Evolutionary conservation across 805 yeast species (phyloP), one percentile per base, ranked within the genome.

Genomic region (Candida ponderosae): DNA sequence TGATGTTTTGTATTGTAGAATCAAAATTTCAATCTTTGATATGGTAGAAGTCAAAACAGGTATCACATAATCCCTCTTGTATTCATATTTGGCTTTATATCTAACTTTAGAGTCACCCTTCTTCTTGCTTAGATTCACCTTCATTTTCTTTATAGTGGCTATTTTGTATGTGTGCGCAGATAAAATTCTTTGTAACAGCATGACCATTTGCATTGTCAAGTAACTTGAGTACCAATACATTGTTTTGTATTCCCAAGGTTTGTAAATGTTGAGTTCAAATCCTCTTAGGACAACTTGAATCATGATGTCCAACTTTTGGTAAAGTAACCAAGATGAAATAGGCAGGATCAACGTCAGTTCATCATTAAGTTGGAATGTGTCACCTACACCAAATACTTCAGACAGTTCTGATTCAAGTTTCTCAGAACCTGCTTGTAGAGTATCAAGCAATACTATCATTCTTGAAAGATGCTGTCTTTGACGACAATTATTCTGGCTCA

Each of bases 351-450:
- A 66, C 11, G 45, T 42, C 8, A 42, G 37, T 5, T 53, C 32
- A 13, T 43, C 35, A 24, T 52, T 35, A 31, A 47, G 43, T 29
- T 36, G 50, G 14, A 57, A 39, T 2, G 40, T 43, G 26, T 59
- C 62, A 20, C 55, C 50, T 19, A 70, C 47, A 18, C 61, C 60
- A 41, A 57, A 63, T 5, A 53, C 48, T 6, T 55, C 45, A 27
- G 50, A 57, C 7, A 72, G 39, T 6, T 63, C 65, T 14, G 67
- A 45, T 53, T 87, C 97, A 28, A 79, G 64, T 5, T 64, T 58
- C 49, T 86, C 95, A 37, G 82, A 69, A 30, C 70, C 70, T 9
- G 83, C 93, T 51, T 90, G 97, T 24, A 85, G 61, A 2, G 87
- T 70, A 57, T 90, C 97, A 82, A 90, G 85, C 3, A 70, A 45